phyloP scores from a whole-genome alignment of 1,139 yeast genomes.

The Pichia sp. region DNA sequence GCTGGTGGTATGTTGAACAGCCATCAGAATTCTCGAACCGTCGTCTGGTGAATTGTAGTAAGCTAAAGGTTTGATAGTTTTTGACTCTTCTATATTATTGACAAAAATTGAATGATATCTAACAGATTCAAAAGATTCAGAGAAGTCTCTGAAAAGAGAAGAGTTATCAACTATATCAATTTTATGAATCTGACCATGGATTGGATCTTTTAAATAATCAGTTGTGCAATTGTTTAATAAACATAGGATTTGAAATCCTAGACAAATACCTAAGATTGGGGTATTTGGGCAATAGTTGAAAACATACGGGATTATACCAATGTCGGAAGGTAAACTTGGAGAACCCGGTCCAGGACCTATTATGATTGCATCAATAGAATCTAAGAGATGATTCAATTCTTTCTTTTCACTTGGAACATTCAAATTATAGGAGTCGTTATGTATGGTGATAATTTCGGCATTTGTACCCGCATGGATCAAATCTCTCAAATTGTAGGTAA shows the following conservation, averaged over 20 bases:
- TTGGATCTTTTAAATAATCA: conserved; percentile 44
- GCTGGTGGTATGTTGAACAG: conserved; percentile 46
- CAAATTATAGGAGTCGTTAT: conserved; percentile 57
- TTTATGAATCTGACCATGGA: conserved; percentile 79
- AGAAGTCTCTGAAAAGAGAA: conserved; percentile 34
- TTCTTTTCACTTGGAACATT: conserved; percentile 26
- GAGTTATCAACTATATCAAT: conserved; percentile 30
- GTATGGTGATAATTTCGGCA: conserved; percentile 53
- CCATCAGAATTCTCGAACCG: conserved; percentile 55
- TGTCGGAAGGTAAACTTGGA: conserved; percentile 55
- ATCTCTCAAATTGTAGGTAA: conserved; percentile 71
- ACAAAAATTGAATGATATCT: conserved; percentile 86
- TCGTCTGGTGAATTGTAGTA: conserved; percentile 29
- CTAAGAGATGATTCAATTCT: conserved; percentile 29
- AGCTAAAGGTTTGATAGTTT: conserved; percentile 46
- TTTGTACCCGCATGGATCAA: conserved; percentile 50
- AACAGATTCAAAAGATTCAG: conserved; percentile 51
- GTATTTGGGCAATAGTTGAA: conserved; percentile 31
- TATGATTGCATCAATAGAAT: conserved; percentile 65
- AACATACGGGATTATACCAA: conserved; percentile 65
- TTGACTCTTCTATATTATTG: conserved; percentile 14
- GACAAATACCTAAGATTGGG: conserved; percentile 85
- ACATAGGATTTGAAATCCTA: conserved; percentile 87
- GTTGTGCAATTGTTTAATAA: conserved; percentile 51
- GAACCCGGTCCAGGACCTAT: conserved; percentile 98